Percentiles rank a stretch among this genome's conserved stretches.
These are phyloP conservation scores for Ambrosiella cleistominuta DNA, from an alignment of 2,329 filamentous ascomycete species.

Conservation along the genomic window DNA sequence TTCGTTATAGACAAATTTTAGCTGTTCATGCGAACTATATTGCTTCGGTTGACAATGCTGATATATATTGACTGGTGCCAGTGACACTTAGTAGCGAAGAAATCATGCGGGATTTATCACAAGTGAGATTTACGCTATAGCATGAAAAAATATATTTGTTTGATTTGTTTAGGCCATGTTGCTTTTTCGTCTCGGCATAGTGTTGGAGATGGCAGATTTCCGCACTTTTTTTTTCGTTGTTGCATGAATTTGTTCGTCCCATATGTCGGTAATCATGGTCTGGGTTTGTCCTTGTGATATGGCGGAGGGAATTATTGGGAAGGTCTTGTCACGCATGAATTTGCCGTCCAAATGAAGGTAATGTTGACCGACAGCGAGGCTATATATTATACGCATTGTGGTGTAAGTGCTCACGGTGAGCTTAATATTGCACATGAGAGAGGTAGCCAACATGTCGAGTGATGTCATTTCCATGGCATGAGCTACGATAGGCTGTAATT, in stretches of 20 bases:
- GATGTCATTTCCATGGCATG: background rate
- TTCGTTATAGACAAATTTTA: background rate
- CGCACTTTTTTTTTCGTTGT: background rate
- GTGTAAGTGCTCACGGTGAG: too few relatives aligned
- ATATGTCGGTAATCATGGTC: background rate
- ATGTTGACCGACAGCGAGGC: too few relatives aligned
- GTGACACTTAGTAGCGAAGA: background rate
- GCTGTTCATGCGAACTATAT: background rate
- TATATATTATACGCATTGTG: too few relatives aligned
- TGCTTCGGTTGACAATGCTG: background rate
- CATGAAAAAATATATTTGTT: too few relatives aligned
- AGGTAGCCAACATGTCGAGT: background rate
- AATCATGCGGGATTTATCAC: too few relatives aligned
- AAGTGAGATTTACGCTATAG: too few relatives aligned
- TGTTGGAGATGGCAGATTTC: background rate
- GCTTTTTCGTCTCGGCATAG: background rate
- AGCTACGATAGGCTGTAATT: background rate
- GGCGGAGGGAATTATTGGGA: background rate
- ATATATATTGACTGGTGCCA: background rate
- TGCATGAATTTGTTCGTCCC: slow-evolving; percentile 1
- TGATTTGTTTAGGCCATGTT: background rate
- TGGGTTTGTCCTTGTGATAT: background rate
- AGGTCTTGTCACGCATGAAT: background rate
- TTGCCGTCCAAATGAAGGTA: background rate
- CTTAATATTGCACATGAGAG: background rate